These are phyloP conservation scores for Colletotrichum liriopes DNA, from an alignment of 2,329 filamentous ascomycete species.

Conservation along the genomic window DNA sequence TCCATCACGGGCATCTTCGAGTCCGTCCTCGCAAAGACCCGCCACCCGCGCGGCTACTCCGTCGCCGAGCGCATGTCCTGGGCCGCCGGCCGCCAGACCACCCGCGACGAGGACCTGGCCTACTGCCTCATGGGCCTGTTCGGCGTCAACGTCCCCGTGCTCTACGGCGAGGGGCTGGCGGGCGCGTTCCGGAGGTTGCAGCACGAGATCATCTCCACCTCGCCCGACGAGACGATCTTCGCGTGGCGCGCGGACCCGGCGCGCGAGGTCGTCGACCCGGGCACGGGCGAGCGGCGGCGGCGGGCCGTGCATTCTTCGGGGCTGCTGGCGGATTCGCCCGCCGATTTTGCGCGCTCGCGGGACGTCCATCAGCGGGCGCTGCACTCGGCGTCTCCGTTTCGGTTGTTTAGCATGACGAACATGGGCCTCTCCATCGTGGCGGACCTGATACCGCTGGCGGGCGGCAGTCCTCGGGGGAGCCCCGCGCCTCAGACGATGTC, in stretches of 20 bases:
- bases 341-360: conserved; percentile 30
- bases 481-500: neutral
- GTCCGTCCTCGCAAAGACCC: conserved; percentile 26
- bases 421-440: conserved; percentile 37
- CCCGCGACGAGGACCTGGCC: conserved; percentile 47
- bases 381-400: conserved; percentile 27
- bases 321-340: conserved; percentile 32
- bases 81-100: conserved; percentile 47
- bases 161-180: conserved; percentile 49
- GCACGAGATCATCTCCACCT: conserved; percentile 36
- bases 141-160: conserved; percentile 48
- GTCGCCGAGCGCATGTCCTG: conserved; percentile 51
- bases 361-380: conserved; percentile 38
- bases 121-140: conserved; percentile 51
- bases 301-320: conserved; percentile 21
- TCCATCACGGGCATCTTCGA: conserved; percentile 37
- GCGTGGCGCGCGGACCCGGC: conserved; percentile 33
- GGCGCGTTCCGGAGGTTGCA: conserved; percentile 47
- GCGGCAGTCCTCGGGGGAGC: conserved; percentile 5
- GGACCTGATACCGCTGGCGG: conserved; percentile 9
- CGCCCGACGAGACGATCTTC: conserved; percentile 40
- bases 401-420: conserved; percentile 39
- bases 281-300: conserved; percentile 23
- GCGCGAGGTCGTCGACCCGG: conserved; percentile 7
- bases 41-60: conserved; percentile 43